Conservation (phyloP, 192 early-diverging fungal genomes). For the Entrophospora sp. region DNA sequence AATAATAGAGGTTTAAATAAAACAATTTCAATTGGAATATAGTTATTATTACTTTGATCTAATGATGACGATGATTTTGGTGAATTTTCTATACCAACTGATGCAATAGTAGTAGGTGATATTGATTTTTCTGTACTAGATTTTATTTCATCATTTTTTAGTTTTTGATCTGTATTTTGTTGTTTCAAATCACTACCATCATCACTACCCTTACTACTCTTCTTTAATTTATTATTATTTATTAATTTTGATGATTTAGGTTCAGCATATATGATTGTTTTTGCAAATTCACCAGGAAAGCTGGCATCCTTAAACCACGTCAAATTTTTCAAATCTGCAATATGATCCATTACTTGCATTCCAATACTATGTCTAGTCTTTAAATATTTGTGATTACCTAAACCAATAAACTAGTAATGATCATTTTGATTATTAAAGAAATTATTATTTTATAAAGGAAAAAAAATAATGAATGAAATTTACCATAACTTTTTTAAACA, state of each 20-base stretch:
- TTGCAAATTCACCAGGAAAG: constrained; percentile 28
- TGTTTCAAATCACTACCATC: background rate
- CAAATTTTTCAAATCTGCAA: constrained; percentile 37
- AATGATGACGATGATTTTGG: background rate
- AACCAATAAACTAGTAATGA: constrained; percentile 61
- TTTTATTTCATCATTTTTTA: too few species aligned
- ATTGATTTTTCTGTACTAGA: too few species aligned
- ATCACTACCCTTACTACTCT: background rate
- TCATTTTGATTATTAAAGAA: too few species aligned
- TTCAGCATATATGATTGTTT: constrained; percentile 13
- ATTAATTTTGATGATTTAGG: constrained; percentile 4
- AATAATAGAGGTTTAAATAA: constrained; percentile 54
- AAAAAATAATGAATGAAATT: too few species aligned
- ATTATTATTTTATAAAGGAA: too few species aligned
- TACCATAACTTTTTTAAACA: too few species aligned
- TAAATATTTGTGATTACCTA: constrained; percentile 60
- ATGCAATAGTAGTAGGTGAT: background rate
- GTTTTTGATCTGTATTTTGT: too few species aligned
- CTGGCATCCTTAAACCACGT: constrained; percentile 30
- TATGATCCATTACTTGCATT: constrained; percentile 53
- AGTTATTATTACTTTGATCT: background rate
- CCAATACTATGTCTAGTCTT: constrained; percentile 67
- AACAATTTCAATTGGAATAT: constrained; percentile 32
- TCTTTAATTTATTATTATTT: background rate
- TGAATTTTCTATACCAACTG: background rate